phyloP scores from a whole-genome alignment of 2,329 filamentous ascomycete genomes.

The Colletotrichum trifolii region DNA sequence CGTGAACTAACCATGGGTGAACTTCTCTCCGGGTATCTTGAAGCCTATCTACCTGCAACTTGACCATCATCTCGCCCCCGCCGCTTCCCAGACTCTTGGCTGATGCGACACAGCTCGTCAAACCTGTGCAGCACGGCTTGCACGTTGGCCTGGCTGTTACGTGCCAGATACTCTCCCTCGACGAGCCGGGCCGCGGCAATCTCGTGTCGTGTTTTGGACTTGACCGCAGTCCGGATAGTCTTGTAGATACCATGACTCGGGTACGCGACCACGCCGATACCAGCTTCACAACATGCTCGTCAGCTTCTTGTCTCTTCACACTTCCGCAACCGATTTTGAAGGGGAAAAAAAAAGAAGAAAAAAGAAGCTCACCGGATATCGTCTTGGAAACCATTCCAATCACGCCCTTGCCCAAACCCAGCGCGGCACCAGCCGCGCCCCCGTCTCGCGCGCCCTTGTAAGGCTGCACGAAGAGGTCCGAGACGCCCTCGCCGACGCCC shows the following conservation, averaged over 20 bases:
- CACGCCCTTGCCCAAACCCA: constrained; percentile 56
- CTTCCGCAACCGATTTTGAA: too few species aligned
- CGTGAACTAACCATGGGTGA: neutral
- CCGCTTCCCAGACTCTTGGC: constrained; percentile 4
- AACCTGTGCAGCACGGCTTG: constrained; percentile 14
- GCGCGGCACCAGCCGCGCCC: constrained; percentile 52
- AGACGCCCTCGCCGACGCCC: constrained; percentile 56
- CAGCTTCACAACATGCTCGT: constrained; percentile 9
- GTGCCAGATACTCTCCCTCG: constrained; percentile 33
- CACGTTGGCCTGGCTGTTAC: neutral
- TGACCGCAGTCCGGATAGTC: constrained; percentile 33
- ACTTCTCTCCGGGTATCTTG: constrained; percentile 9
- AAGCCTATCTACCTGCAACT: neutral
- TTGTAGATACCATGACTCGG: constrained; percentile 38
- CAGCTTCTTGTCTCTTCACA: neutral
- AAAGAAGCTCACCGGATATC: constrained; percentile 33
- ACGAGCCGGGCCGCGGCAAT: constrained; percentile 16
- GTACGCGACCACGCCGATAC: constrained; percentile 39
- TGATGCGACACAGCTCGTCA: constrained; percentile 5
- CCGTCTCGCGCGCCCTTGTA: constrained; percentile 52
- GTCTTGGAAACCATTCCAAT: constrained; percentile 40
- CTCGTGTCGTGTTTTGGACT: constrained; percentile 23
- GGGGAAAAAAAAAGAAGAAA: neutral
- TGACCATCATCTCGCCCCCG: neutral
- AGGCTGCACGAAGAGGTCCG: constrained; percentile 56